Base-by-base conservation (phyloP, 495 filamentous ascomycete species). In the Niebla homalea region DNA sequence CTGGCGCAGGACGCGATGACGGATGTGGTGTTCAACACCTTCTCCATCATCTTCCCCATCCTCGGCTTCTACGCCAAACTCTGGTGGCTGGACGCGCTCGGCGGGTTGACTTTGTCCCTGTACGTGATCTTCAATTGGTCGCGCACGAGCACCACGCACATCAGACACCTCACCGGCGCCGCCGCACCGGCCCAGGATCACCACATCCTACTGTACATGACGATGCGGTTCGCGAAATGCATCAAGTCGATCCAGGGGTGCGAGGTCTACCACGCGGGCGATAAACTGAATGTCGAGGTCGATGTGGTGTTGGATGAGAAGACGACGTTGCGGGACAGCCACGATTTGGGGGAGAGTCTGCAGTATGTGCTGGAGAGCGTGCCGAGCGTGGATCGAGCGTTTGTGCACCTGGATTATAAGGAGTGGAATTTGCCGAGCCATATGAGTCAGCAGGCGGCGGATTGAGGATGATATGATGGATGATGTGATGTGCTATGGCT, bases 321-420 rank as follows among this genome's bases (percentile, higher is more conserved):
- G 43, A 90, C 79, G 45, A 83, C 76, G 49, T 62, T 96, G 42
- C 78, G 82, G 35, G 89, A 96, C 67, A 85, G 80, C 51, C 89
- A 96, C 61, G 89, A 96, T 64, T 65, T 96, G 49, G 84, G 84
- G 5, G 89, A 96, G 68, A 86, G 80, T 54, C 62, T 96, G 64
- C 84, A 92, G 64, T 94, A 94, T 65, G 87, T 94, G 46, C 65
- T 94, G 37, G 89, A 94, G 66, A 88, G 81, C 44, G 84, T 94
- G 21, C 87, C 87, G 3, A 83, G 75, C 40, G 84, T 80, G 45
- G 80, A 82, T 64, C 67, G 78, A 5, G 76, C 72, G 12, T 81
- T 82, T 70, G 85, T 93, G 35, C 88, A 94, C 67, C 66, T 82
- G 50, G 88, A 94, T 64, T 94, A 94, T 63, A 70, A 79, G 18